Conservation (phyloP, 768 basidiomycete genomes). For the Suillus luteus region DNA sequence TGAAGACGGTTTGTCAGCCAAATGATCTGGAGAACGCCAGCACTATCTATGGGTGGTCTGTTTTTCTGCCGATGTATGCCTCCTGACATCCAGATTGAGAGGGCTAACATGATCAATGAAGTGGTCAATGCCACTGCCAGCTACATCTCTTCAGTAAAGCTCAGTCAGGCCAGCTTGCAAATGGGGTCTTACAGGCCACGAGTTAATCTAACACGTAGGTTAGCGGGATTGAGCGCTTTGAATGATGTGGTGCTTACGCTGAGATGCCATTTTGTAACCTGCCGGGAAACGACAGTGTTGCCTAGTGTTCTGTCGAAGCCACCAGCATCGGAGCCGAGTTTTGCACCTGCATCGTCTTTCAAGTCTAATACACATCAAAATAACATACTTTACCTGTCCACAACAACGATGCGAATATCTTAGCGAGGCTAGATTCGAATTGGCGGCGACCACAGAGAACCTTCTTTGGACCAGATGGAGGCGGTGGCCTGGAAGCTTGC, state of each 20-base stretch:
- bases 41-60: neutral
- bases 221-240: too few relatives aligned
- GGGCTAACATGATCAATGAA: conserved; percentile 10
- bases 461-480: conserved; percentile 5
- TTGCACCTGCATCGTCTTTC: conserved; percentile 12
- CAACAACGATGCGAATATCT: conserved; percentile 10
- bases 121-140: conserved; percentile 6
- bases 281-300: conserved; percentile 6
- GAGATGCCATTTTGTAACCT: conserved; percentile 13
- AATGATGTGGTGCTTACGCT: conserved; percentile 14
- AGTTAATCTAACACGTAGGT: conserved; percentile 15
- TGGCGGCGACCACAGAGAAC: neutral
- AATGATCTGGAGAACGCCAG: conserved; percentile 17
- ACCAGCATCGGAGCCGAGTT: conserved; percentile 10
- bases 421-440: conserved; percentile 9
- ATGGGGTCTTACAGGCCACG: conserved; percentile 13
- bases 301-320: conserved; percentile 13
- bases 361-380: neutral
- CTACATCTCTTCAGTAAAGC: conserved; percentile 9
- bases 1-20: conserved; percentile 17
- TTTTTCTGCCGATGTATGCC: neutral
- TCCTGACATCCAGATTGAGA: conserved; percentile 7
- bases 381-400: conserved; percentile 15
- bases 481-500: neutral
- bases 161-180: neutral